Base-by-base conservation (phyloP, 108 stramenopile species). In the Parmales sp. region DNA sequence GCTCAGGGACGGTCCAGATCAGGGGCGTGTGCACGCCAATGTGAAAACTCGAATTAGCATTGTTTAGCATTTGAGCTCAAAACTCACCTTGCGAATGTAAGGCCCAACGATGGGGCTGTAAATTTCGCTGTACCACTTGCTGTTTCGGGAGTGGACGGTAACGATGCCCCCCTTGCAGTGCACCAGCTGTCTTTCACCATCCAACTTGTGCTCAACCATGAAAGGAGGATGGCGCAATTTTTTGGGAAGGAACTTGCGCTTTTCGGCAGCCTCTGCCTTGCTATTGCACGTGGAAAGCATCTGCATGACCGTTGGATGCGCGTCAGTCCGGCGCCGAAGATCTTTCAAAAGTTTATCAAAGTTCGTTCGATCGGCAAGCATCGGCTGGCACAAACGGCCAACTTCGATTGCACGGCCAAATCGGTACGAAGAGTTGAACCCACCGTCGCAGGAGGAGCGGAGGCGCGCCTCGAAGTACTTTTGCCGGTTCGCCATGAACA, bases 31-130 rank as follows among this genome's bases (percentile, higher is more conserved):
- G n/a, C n/a, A n/a, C n/a, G n/a, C n/a, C n/a, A n/a, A n/a, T n/a
- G n/a, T n/a, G n/a, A n/a, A n/a, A n/a, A n/a, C n/a, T n/a, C n/a
- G n/a, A n/a, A n/a, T n/a, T n/a, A n/a, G n/a, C n/a, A n/a, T n/a
- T n/a, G n/a, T n/a, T n/a, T n/a, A n/a, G n/a, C n/a, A n/a, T n/a
- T n/a, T n/a, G n/a, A n/a, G n/a, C n/a, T n/a, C n/a, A n/a, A n/a
- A n/a, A n/a, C n/a, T n/a, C n/a, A 88, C 81, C 60, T 74, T 68
- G 8, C 91, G 87, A 25, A 92, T 46, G 23, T 78, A 25, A 45
- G 91, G 91, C 2, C 86, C 91, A 0, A 92, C 65, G 0, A 86
- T 84, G 13, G 91, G 91, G 39, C 73, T 76, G 64, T 92, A 92
- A 8, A 86, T 49, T 5, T 78, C 70, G 46, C 83, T 86, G 66